Base-by-base conservation (phyloP, 306 rosid species). In the Cicer cuneatum region DNA sequence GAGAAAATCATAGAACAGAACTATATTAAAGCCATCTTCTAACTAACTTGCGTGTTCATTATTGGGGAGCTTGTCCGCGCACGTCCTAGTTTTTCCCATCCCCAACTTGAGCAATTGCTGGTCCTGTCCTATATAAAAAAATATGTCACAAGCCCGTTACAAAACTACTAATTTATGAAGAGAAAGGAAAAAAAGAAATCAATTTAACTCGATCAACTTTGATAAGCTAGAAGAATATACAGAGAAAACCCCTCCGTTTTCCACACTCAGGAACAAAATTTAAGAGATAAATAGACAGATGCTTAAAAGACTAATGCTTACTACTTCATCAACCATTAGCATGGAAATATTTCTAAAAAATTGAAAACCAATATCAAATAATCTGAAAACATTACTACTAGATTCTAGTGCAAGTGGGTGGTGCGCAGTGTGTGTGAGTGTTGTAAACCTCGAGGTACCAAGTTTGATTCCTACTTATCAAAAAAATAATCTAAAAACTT, bases 71-170 rank as follows among this genome's bases (percentile, higher is more conserved):
- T 81, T 72, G 70, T 15, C 8, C 7, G 38, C 66, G 49, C 43
- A 41, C 63, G 37, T 81, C 65, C 66, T 75, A n/a, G 52, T 75
- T 78, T 82, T 82, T 77, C 65, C 78, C 83, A 76, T 84, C 63
- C 78, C 85, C 74, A 79, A 77, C 37, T 84, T 77, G 10, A 68
- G 86, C 80, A 95, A 84, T 67, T 80, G 85, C 58, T 80, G 84
- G 76, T 86, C 85, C 99, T 95, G 98, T 83, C 83, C 83, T 59
- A 87, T 81, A 72, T 79, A 37, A 73, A 85, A 77, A 72, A n/a
- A 51, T 51, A 57, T 72, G 58, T 77, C 69, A 77, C 63, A 52
- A 60, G 53, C 33, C 67, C 58, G 77, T n/a, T 29, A 54, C 15
- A 80, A 46, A 69, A 62, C 49, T 19, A 56, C 12, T 39, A 84